These are phyloP conservation scores for Cenchrus fungigraminus DNA, from an alignment of 176 grass and related monocot genomes.

Conservation along the genomic window DNA sequence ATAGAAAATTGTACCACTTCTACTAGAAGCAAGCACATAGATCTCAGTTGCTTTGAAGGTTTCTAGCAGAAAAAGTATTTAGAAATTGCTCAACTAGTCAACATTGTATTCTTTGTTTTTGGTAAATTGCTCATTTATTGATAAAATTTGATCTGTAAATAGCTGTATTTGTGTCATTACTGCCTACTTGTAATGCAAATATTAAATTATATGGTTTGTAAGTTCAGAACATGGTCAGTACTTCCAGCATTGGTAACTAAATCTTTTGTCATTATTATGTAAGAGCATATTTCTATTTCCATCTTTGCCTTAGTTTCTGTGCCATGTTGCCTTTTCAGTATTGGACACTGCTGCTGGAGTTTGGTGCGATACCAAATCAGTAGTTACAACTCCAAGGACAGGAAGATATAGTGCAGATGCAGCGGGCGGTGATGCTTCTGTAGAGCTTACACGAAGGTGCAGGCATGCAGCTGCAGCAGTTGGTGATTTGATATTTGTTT, in stretches of 20 bases:
- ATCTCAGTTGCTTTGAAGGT: constrained; percentile 17
- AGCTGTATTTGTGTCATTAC: background rate
- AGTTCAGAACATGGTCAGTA: background rate
- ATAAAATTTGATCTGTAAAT: constrained; percentile 21
- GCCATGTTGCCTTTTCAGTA: constrained; percentile 60
- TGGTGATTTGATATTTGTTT: constrained; percentile 97
- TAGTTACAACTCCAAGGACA: constrained; percentile 94
- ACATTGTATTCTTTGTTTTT: background rate
- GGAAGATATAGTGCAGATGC: constrained; percentile 95
- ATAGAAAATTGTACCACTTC: background rate
- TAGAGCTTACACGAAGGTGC: constrained; percentile 87
- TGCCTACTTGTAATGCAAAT: constrained; percentile 21
- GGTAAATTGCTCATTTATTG: constrained; percentile 1
- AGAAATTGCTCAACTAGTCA: background rate
- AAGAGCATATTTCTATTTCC: background rate
- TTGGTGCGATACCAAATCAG: constrained; percentile 97
- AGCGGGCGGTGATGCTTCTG: constrained; percentile 83
- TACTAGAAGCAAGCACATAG: background rate
- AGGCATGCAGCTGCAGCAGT: constrained; percentile 97
- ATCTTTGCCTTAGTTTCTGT: constrained; percentile 17
- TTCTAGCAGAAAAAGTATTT: constrained; percentile 21
- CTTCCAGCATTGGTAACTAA: background rate
- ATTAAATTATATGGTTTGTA: constrained; percentile 19
- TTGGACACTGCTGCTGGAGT: constrained; percentile 97
- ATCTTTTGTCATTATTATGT: background rate